phyloP scores from a whole-genome alignment of 2,329 filamentous ascomycete genomes.

The Fusarium sp. region DNA sequence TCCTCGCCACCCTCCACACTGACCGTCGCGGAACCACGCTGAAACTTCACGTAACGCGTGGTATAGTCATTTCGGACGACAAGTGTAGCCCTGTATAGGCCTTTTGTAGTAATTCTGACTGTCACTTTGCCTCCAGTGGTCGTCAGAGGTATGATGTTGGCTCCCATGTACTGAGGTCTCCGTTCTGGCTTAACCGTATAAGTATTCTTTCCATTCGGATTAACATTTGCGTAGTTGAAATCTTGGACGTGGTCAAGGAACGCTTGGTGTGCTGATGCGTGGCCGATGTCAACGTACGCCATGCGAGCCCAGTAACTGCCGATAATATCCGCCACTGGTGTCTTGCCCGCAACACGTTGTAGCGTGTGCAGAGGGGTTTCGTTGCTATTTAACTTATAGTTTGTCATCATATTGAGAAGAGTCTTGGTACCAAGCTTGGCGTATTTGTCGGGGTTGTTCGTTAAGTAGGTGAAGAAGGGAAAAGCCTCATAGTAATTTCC shows the following conservation, averaged over 20 bases:
- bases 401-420: conserved; percentile 59
- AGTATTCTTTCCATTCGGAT: conserved; percentile 53
- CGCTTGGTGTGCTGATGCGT: conserved; percentile 56
- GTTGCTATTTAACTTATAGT: conserved; percentile 61
- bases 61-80: conserved; percentile 55
- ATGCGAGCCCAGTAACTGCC: conserved; percentile 66
- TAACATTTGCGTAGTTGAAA: conserved; percentile 62
- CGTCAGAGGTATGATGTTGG: conserved; percentile 63
- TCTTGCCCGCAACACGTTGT: conserved; percentile 54
- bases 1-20: conserved; percentile 58
- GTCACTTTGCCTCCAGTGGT: conserved; percentile 50
- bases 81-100: conserved; percentile 58
- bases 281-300: conserved; percentile 67
- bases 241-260: conserved; percentile 55
- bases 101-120: conserved; percentile 54
- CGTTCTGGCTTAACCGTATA: conserved; percentile 61
- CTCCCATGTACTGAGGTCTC: conserved; percentile 64
- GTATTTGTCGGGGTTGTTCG: conserved; percentile 62
- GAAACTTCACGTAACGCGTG: conserved; percentile 55
- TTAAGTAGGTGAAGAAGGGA: conserved; percentile 65
- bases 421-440: conserved; percentile 58
- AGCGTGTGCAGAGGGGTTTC: conserved; percentile 65
- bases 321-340: conserved; percentile 59
- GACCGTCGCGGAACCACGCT: conserved; percentile 53
- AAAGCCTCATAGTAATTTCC: conserved; percentile 67